Evolutionary conservation across 163 green algal genomes (phyloP), one percentile per base, ranked within the genome.

Genomic region (Scenedesmus sp.): DNA sequence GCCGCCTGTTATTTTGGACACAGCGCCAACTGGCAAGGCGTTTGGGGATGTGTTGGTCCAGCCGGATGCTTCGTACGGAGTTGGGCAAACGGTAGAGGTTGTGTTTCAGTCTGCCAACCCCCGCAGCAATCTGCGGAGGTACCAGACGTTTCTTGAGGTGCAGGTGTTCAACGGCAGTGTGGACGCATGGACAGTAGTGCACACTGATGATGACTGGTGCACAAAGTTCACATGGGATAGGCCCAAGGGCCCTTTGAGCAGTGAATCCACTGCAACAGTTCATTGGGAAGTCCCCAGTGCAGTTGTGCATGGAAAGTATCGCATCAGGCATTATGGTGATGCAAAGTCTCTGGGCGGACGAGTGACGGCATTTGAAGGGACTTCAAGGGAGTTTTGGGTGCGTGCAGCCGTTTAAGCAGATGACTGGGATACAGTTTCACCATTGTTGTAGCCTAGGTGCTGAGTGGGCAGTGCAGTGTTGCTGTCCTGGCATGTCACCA

Each of bases 71-170:
- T 26, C 37, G 13, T 97, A 95, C 89, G 9, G 7, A 5, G 42
- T 83, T 13, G 94, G 94, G 1, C 88, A 97, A 16, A 92, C 87
- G 0, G 95, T 96, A 15, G 79, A 68, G 26, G 96, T 91, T 1
- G 88, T 85, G 15, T 95, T 95, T 87, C 79, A 88, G 88, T 95
- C 95, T 1, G 96, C 89, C 51, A 97, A 95, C 90, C 97, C 96
- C 0, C 94, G 97, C 79, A 99, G 98, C 92, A 96, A 97, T 92
- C 85, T 98, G 56, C 90, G 92, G 5, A 92, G 85, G 37, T 93
- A 94, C 68, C 88, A 92, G 37, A 98, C 94, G 12, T 99, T 98
- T 91, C 85, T 98, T 35, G 85, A 93, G 12, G 96, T 98, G 33
- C 42, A 85, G 22, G 44, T 24, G 37, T 26, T 83, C 65, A 51